Conservation (phyloP, 75 land plant genomes). For the Sequoiadendron giganteum region DNA sequence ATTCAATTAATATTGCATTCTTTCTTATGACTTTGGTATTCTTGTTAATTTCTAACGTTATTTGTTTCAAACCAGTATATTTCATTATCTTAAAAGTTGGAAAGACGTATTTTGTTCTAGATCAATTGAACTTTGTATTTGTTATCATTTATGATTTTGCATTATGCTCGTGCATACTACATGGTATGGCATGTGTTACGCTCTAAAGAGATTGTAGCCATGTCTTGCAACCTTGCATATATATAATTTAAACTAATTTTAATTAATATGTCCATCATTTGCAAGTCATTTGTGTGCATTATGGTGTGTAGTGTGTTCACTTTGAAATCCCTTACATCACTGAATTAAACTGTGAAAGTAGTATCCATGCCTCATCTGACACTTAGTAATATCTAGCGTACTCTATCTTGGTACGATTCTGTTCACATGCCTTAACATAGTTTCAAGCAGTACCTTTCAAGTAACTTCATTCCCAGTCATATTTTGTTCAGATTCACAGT, state of each 20-base stretch:
- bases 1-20: background rate
- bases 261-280: background rate
- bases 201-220: background rate
- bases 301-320: background rate
- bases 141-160: background rate
- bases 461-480: background rate
- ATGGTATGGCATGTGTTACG: background rate
- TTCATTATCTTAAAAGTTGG: background rate
- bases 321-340: background rate
- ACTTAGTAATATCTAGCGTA: background rate
- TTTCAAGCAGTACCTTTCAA: background rate
- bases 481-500: background rate
- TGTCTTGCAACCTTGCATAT: background rate
- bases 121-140: background rate
- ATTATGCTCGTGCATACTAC: background rate
- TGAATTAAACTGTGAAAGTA: background rate
- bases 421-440: background rate
- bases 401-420: background rate
- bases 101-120: background rate
- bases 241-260: background rate
- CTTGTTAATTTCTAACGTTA: background rate
- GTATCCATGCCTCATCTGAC: background rate
- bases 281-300: background rate
- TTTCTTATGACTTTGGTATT: background rate
- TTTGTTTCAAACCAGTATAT: background rate